Percentiles rank a stretch among this genome's conserved stretches.
Evolutionary conservation across 2,329 filamentous ascomycete genomes (phyloP).

Genomic region (Paracoccidioides brasiliensis): DNA sequence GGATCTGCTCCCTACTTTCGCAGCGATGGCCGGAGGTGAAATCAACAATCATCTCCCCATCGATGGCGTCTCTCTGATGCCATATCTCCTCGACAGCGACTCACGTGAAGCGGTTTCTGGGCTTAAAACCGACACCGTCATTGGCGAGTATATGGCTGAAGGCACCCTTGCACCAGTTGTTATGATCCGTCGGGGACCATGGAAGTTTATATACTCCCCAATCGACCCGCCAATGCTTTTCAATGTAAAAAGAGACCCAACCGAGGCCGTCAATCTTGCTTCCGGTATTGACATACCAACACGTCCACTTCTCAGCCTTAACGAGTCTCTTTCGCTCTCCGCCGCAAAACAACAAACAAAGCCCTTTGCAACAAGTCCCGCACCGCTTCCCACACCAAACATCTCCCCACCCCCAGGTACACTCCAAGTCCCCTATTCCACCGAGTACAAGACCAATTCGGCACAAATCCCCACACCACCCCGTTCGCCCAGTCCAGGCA

Average conservation of each 20-base stretch:
- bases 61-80: slow-evolving; percentile 69
- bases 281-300: slow-evolving; percentile 27
- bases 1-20: slow-evolving; percentile 79
- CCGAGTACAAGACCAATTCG: slow-evolving; percentile 4
- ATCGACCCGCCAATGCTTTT: slow-evolving; percentile 75
- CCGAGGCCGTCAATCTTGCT: slow-evolving; percentile 60
- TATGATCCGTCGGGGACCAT: slow-evolving; percentile 82
- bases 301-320: slow-evolving; percentile 28
- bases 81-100: slow-evolving; percentile 53
- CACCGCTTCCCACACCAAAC: slow-evolving; percentile 21
- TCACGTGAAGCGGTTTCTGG: slow-evolving; percentile 22
- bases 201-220: slow-evolving; percentile 84
- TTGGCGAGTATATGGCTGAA: slow-evolving; percentile 90
- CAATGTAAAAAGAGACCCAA: slow-evolving; percentile 62
- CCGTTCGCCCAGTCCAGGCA: slow-evolving; percentile 27
- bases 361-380: background rate
- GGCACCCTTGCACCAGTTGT: slow-evolving; percentile 78
- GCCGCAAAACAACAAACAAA: slow-evolving; percentile 7
- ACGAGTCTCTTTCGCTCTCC: slow-evolving; percentile 18
- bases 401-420: slow-evolving; percentile 20
- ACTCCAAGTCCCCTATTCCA: slow-evolving; percentile 18
- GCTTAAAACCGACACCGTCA: slow-evolving; percentile 62
- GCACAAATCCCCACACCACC: slow-evolving; percentile 17
- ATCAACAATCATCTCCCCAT: slow-evolving; percentile 61
- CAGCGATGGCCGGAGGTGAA: slow-evolving; percentile 63